A percentile compares a stretch with the other conserved stretches of the same genome.
Evolutionary conservation across 495 filamentous ascomycete genomes (phyloP).

Genomic region (Penicillium pulvis): DNA sequence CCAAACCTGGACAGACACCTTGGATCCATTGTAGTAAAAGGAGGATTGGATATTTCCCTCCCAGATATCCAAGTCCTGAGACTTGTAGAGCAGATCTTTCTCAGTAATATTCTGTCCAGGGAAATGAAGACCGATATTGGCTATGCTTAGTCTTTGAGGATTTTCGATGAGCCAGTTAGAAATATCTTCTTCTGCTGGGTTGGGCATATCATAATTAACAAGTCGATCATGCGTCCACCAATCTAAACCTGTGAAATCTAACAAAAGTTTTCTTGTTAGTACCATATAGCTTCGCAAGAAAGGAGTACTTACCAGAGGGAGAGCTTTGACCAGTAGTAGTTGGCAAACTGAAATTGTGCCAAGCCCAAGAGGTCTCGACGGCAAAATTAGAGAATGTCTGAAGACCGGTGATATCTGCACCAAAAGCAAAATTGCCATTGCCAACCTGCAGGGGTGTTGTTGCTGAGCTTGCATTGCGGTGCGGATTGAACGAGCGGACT

Average conservation of each 20-base stretch:
- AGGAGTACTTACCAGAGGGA: conserved; percentile 1
- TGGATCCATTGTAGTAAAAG: conserved; percentile 11
- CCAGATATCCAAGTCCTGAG: conserved; percentile 19
- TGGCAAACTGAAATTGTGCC: conserved; percentile 19
- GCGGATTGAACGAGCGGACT: conserved; percentile 18
- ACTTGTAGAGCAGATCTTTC: conserved; percentile 6
- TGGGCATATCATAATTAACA: conserved; percentile 22
- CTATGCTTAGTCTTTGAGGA: conserved; percentile 20
- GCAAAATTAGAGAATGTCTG: conserved; percentile 22
- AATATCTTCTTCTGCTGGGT: conserved; percentile 17
- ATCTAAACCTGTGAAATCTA: conserved; percentile 19
- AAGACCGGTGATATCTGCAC: conserved; percentile 23
- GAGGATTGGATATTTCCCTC: conserved; percentile 11
- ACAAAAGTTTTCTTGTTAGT: background rate
- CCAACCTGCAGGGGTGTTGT: conserved; percentile 25
- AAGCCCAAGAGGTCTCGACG: conserved; percentile 21
- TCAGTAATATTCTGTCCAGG: conserved; percentile 10
- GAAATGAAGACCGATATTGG: conserved; percentile 18
- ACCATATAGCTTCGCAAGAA: background rate
- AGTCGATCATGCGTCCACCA: conserved; percentile 23
- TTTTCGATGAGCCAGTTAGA: conserved; percentile 24
- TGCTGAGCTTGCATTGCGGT: conserved; percentile 16
- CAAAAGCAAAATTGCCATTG: conserved; percentile 27
- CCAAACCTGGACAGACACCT: conserved; percentile 12
- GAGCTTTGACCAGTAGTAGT: conserved; percentile 4